These are phyloP conservation scores for Phialocephala sp. DNA, from an alignment of 2,329 filamentous ascomycete genomes.

Conservation along the genomic window DNA sequence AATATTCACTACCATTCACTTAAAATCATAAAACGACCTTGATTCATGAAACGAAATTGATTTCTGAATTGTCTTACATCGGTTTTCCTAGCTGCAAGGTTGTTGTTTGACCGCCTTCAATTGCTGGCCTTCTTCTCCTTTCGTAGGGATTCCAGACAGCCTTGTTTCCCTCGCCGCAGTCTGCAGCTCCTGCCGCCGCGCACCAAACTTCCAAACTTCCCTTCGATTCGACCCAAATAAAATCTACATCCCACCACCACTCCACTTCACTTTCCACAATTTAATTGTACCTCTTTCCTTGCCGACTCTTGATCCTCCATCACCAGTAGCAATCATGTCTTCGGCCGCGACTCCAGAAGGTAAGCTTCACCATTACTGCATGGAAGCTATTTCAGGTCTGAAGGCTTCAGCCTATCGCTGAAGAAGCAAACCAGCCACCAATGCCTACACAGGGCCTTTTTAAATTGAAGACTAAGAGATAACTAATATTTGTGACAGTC, in stretches of 20 bases:
- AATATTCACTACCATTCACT: not conserved
- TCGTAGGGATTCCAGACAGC: slow-evolving; percentile 4
- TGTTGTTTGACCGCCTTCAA: slow-evolving; percentile 10
- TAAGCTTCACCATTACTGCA: slow-evolving; percentile 32
- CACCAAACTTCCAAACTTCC: slow-evolving; percentile 11
- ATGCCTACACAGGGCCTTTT: not conserved
- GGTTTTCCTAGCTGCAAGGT: slow-evolving; percentile 7
- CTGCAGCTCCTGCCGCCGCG: slow-evolving; percentile 12
- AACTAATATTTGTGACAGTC: slow-evolving; percentile 59
- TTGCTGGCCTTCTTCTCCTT: slow-evolving; percentile 6
- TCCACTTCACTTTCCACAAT: not conserved
- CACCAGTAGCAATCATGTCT: slow-evolving; percentile 33
- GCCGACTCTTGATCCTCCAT: slow-evolving; percentile 18
- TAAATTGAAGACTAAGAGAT: not conserved
- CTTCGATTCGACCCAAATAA: slow-evolving; percentile 11
- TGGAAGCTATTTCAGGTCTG: slow-evolving; percentile 16
- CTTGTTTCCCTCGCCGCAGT: slow-evolving; percentile 13
- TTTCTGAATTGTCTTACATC: not conserved
- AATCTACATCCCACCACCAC: slow-evolving; percentile 6
- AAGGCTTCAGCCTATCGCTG: slow-evolving; percentile 19
- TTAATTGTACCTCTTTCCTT: slow-evolving; percentile 19
- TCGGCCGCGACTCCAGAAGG: slow-evolving; percentile 38
- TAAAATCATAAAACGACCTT: not conserved
- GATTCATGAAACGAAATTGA: not conserved
- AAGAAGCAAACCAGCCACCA: slow-evolving; percentile 18